Evolutionary conservation across 2,329 filamentous ascomycete genomes (phyloP), one percentile per base, ranked within the genome.

Genomic region (Curvularia spicifera): DNA sequence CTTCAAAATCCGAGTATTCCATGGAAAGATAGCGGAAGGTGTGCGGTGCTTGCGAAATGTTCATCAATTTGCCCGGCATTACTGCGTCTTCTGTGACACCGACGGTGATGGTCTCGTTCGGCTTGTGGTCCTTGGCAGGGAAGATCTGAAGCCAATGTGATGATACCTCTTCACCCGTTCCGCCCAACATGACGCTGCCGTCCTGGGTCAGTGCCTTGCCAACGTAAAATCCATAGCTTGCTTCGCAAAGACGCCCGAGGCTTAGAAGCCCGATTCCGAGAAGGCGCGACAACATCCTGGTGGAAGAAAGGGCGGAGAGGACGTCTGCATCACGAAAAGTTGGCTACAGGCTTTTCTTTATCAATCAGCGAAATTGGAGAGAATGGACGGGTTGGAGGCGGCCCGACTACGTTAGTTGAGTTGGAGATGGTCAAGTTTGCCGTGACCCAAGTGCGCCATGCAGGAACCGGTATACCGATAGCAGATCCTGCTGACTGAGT

Each of bases 151-250:
- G 77, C 78, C 79, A 82, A 57, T 82, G 80, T 8, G 76, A 79
- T 0, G 80, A 82, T 0, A 81, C 79, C 61, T 82, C 79, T 59
- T 82, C 80, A 44, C 80, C 80, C 4, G 79, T 82, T 22, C 80
- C 79, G 58, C 79, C 80, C 20, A 82, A 68, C 43, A 81, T 71
- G 26, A 82, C 78, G 35, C 74, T 76, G 29, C 78, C 78, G 59
- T 78, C 75, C 13, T 73, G 68, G 0, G 80, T 81, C 59, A 82
- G 76, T 39, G 76, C 72, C 58, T 80, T 80, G 58, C 80, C 80
- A 18, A 82, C 78, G 51, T 81, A 82, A 67, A 82, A 81, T 13
- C 78, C 79, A 65, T 82, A 81, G n/a, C n/a, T n/a, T n/a, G n/a
- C n/a, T n/a, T n/a, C n/a, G n/a, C n/a, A n/a, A n/a, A n/a, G n/a